These are phyloP conservation scores for Neocallimastix lanati DNA, from an alignment of 192 early-diverging fungal genomes.

Conservation along the genomic window DNA sequence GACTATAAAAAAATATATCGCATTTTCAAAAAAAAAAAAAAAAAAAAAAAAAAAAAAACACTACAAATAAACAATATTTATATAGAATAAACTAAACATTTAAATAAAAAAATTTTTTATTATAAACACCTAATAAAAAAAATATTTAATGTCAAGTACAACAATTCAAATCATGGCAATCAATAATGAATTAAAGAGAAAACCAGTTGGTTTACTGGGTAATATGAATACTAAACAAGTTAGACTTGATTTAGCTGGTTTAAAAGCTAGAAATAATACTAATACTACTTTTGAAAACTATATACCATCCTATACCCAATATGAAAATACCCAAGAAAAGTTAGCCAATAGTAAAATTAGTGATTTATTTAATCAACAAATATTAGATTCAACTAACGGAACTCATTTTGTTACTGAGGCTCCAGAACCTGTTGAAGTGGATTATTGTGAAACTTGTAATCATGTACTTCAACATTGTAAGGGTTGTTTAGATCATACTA, in stretches of 20 bases:
- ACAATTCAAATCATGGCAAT: neutral
- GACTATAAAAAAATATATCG: too few relatives aligned
- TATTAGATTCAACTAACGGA: neutral
- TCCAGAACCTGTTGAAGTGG: neutral
- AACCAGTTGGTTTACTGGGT: neutral
- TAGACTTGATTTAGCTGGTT: neutral
- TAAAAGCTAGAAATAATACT: neutral
- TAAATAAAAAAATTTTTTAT: too few relatives aligned
- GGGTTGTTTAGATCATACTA: neutral
- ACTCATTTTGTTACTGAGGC: neutral
- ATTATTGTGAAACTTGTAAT: neutral
- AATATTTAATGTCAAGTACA: neutral
- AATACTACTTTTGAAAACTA: neutral
- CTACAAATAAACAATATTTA: too few relatives aligned
- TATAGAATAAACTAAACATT: too few relatives aligned
- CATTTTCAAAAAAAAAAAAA: too few relatives aligned
- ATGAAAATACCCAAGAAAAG: neutral
- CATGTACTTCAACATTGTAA: neutral
- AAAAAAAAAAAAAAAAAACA: too few relatives aligned
- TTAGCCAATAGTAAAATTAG: neutral
- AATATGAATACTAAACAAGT: neutral
- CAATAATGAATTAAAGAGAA: neutral
- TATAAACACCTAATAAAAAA: too few relatives aligned
- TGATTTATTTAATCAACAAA: neutral
- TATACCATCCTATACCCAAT: neutral